phyloP scores from a whole-genome alignment of 2,329 filamentous ascomycete species.

The Verticillium isaacii region DNA sequence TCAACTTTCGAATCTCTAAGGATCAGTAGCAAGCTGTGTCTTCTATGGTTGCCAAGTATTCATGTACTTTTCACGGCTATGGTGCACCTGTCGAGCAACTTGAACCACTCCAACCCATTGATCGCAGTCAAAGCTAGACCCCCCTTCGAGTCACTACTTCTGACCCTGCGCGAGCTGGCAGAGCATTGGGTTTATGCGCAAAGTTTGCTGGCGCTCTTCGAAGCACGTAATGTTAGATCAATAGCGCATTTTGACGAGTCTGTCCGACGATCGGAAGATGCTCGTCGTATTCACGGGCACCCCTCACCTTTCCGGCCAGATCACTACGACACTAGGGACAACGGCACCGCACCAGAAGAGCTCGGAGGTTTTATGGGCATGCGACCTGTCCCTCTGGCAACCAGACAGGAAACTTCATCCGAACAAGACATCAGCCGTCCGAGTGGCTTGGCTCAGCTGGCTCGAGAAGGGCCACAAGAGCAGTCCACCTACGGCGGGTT shows the following conservation, averaged over 20 bases:
- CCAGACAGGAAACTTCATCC: no score
- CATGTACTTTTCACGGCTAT: conserved; percentile 25
- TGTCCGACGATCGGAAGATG: not conserved
- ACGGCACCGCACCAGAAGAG: no score
- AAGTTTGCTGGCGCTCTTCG: conserved; percentile 23
- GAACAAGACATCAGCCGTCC: no score
- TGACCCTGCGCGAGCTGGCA: conserved; percentile 20
- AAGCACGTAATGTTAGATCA: conserved; percentile 7
- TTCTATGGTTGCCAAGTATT: conserved; percentile 22
- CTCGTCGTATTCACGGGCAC: no score
- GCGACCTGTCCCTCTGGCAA: no score
- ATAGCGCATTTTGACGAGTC: not conserved
- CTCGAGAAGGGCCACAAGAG: not conserved
- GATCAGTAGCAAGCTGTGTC: conserved; percentile 13
- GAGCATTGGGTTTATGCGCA: conserved; percentile 25
- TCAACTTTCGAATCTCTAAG: conserved; percentile 24
- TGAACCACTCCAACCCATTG: conserved; percentile 22
- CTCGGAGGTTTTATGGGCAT: no score
- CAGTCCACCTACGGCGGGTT: not conserved
- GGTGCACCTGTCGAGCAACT: conserved; percentile 20
- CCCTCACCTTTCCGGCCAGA: no score
- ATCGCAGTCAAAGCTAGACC: conserved; percentile 23
- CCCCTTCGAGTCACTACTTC: conserved; percentile 22
- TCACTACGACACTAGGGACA: no score
- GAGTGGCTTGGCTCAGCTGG: not conserved